These are phyloP conservation scores for Sporothrix mexicana DNA, from an alignment of 2,329 filamentous ascomycete species.

Conservation along the genomic window DNA sequence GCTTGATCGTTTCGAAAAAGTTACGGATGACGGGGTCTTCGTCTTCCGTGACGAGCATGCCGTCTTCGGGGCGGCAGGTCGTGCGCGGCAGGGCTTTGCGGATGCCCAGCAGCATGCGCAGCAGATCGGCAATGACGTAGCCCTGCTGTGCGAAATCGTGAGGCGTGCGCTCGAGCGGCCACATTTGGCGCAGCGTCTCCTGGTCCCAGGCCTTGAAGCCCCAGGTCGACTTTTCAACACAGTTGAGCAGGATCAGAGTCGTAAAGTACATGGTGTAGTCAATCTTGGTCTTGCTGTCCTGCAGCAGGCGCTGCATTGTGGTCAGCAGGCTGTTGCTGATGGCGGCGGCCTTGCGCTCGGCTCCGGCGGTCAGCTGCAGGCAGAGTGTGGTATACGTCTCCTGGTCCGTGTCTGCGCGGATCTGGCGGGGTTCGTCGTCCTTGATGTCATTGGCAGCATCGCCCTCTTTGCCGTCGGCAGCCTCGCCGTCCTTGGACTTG, in stretches of 20 bases:
- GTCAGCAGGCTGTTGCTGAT: constrained; percentile 64
- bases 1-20: constrained; percentile 62
- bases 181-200: constrained; percentile 62
- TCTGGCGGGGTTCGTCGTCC: constrained; percentile 48
- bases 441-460: not conserved
- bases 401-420: constrained; percentile 60
- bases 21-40: constrained; percentile 53
- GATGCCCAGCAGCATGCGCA: constrained; percentile 67
- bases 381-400: constrained; percentile 67
- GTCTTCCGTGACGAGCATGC: constrained; percentile 55
- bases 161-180: constrained; percentile 66
- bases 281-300: constrained; percentile 65
- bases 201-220: constrained; percentile 72
- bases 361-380: constrained; percentile 68
- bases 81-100: constrained; percentile 64
- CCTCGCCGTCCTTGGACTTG: not conserved
- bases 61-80: constrained; percentile 51
- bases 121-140: constrained; percentile 61
- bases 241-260: constrained; percentile 67
- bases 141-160: constrained; percentile 64
- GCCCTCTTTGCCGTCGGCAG: not conserved
- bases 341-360: constrained; percentile 66
- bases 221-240: constrained; percentile 71
- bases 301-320: constrained; percentile 65
- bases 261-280: constrained; percentile 67